Evolutionary conservation across 2,329 filamentous ascomycete genomes (phyloP).

Genomic region (Chrysoporthe deuterocubensis): DNA sequence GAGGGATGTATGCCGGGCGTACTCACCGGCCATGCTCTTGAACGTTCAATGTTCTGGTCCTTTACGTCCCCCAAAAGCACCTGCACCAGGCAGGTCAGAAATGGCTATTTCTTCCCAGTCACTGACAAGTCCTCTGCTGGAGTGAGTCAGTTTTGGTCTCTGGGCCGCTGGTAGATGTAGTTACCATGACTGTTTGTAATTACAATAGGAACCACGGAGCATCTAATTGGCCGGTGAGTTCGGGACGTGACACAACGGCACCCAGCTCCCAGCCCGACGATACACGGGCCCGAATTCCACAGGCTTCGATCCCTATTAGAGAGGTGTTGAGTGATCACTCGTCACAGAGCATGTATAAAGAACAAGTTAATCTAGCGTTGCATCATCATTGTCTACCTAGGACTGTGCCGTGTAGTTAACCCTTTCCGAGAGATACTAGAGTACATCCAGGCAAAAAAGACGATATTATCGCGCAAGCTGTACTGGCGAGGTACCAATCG

Average conservation of each 20-base stretch:
- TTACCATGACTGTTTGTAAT: neutral
- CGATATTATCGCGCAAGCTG: slow-evolving; percentile 21
- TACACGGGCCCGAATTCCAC: neutral
- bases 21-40: no score
- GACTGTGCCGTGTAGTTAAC: slow-evolving; percentile 19
- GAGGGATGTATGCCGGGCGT: no score
- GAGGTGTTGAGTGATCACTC: neutral
- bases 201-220: neutral
- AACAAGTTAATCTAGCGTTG: slow-evolving; percentile 18
- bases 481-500: slow-evolving; percentile 30
- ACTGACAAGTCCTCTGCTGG: neutral
- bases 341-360: neutral
- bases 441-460: slow-evolving; percentile 27
- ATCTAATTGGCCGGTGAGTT: neutral
- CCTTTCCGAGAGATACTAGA: slow-evolving; percentile 27
- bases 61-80: neutral
- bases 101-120: neutral
- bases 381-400: slow-evolving; percentile 30
- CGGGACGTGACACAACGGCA: neutral
- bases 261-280: neutral
- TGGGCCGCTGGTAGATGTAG: neutral
- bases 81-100: neutral
- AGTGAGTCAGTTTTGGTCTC: neutral
- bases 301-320: neutral
- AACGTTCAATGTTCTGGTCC: no score